Percentiles rank a stretch among this genome's conserved stretches.
phyloP scores from a whole-genome alignment of 1,284 basidiomycete genomes.

The Ganoderma resinaceum region DNA sequence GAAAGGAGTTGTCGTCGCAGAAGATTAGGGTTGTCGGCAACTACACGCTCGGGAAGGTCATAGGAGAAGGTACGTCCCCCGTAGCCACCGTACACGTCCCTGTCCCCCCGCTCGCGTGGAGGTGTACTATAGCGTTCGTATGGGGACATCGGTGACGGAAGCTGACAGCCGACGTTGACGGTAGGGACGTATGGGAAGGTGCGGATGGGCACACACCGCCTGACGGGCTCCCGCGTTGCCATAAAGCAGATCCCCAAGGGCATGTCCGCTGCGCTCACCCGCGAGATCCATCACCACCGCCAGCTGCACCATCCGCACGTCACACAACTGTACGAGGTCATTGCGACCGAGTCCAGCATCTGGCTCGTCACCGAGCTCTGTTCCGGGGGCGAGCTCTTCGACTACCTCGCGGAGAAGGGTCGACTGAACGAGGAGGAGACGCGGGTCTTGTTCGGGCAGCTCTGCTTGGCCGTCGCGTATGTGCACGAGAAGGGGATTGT shows the following conservation, averaged over 20 bases:
- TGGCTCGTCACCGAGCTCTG: constrained; percentile 99
- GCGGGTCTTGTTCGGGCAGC: constrained; percentile 88
- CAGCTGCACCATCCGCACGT: constrained; percentile 95
- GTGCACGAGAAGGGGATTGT: constrained; percentile 92
- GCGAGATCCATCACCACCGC: constrained; percentile 98
- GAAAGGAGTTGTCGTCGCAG: constrained; percentile 90
- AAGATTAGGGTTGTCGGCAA: constrained; percentile 94
- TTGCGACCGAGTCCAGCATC: constrained; percentile 93
- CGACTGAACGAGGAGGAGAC: constrained; percentile 86
- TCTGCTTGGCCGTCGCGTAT: constrained; percentile 95
- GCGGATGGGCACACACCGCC: constrained; percentile 89
- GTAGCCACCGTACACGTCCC: not conserved
- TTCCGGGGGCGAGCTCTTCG: constrained; percentile 95
- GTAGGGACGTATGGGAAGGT: constrained; percentile 93
- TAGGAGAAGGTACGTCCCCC: constrained; percentile 85
- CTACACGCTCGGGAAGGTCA: constrained; percentile 94
- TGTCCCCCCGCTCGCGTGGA: no score
- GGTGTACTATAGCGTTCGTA: not conserved
- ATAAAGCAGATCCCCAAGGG: constrained; percentile 98
- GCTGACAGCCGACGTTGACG: not conserved
- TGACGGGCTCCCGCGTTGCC: constrained; percentile 89
- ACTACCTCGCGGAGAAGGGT: constrained; percentile 96
- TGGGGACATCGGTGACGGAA: constrained; percentile 3
- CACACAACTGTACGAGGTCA: constrained; percentile 96
- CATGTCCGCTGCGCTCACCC: constrained; percentile 88